phyloP scores from a whole-genome alignment of 2,329 filamentous ascomycete species.

The Helminthosporium solani region DNA sequence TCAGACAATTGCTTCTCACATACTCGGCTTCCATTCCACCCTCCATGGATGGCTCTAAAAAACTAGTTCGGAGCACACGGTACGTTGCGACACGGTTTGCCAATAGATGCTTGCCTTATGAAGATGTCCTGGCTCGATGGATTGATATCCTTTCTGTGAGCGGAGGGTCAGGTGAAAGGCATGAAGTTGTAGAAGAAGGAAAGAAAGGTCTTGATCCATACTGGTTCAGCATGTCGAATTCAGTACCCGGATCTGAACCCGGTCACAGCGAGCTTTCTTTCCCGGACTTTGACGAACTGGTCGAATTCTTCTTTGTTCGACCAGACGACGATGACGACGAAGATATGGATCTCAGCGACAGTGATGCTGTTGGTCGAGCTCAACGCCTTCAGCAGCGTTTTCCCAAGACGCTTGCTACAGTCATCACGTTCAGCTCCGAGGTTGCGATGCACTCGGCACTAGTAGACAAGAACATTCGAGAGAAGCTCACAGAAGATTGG shows the following conservation, averaged over 20 bases:
- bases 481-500: conserved; percentile 76
- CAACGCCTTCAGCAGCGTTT: conserved; percentile 36
- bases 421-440: conserved; percentile 67
- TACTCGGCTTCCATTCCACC: conserved; percentile 26
- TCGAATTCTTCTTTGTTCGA: conserved; percentile 48
- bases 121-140: conserved; percentile 78
- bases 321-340: conserved; percentile 36
- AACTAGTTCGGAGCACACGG: conserved; percentile 60
- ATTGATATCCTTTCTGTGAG: conserved; percentile 81
- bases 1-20: conserved; percentile 37
- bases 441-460: conserved; percentile 62
- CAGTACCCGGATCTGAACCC: conserved; percentile 23
- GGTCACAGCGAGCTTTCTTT: conserved; percentile 26
- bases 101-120: conserved; percentile 81
- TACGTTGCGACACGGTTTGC: conserved; percentile 86
- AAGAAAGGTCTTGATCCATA: conserved; percentile 81
- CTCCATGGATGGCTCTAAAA: conserved; percentile 42
- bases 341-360: conserved; percentile 34
- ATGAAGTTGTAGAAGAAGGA: conserved; percentile 86
- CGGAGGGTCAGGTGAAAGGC: conserved; percentile 65
- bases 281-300: conserved; percentile 49
- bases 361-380: conserved; percentile 27
- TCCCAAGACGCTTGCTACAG: conserved; percentile 62
- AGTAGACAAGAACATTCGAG: conserved; percentile 42
- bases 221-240: conserved; percentile 66